Conservation (phyloP, 2,329 filamentous ascomycete genomes). For the Tolypocladium ovalisporum region DNA sequence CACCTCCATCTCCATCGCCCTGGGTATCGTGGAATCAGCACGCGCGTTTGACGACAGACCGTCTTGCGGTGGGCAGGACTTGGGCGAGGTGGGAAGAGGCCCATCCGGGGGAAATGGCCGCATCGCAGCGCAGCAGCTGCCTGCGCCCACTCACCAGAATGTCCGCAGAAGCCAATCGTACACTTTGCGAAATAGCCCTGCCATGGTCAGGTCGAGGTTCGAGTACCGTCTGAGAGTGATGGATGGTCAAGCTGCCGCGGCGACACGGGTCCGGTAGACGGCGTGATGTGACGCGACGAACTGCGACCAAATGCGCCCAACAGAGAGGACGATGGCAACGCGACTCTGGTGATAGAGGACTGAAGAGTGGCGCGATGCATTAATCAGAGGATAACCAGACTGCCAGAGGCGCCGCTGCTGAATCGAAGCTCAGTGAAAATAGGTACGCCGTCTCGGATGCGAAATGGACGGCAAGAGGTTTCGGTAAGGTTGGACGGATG, state of each 20-base stretch:
- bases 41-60: background rate
- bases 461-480: constrained; percentile 1
- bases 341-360: background rate
- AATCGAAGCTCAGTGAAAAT: background rate
- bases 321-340: background rate
- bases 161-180: constrained; percentile 98
- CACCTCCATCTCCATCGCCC: constrained; percentile 99
- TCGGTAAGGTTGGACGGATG: constrained; percentile 1
- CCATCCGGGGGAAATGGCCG: background rate
- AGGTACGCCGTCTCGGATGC: constrained; percentile 1
- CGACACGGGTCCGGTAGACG: background rate
- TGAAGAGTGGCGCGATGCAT: background rate
- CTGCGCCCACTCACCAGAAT: constrained; percentile 67
- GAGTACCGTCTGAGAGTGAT: background rate
- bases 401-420: background rate
- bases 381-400: background rate
- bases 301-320: background rate
- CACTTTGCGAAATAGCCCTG: constrained; percentile 81
- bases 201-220: constrained; percentile 46
- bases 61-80: background rate
- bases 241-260: background rate
- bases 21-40: constrained; percentile 22
- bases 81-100: background rate
- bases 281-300: background rate
- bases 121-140: background rate